Base-by-base conservation (phyloP, 192 early-diverging fungal genomes). In the Umbelopsis sp. region DNA sequence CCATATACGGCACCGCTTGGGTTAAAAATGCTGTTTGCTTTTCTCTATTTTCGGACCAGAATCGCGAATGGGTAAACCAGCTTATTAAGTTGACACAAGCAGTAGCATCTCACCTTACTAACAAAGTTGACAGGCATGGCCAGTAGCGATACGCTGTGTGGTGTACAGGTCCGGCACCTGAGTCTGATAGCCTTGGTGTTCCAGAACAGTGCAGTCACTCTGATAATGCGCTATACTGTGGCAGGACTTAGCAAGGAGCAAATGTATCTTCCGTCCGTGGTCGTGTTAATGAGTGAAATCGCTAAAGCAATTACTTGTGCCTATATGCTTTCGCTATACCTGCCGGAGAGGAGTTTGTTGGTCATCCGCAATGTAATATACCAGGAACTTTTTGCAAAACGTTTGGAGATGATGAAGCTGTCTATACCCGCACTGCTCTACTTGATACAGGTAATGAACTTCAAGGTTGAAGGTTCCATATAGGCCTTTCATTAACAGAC, bases 141-240 rank as follows among this genome's bases (percentile, higher is more conserved):
- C 55, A 16, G 55, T 61, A 18, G 27, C 25, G 55, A 61, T 5
- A 3, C 55, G 7, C 25, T 16, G 30, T 35, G 2, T 67, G 66
- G 52, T 27, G 15, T 94, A 23, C 92, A 90, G 25, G 84, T 94
- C 45, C 94, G 93, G 77, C 93, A 92, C 75, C 70, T 95, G n/a
- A 92, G 91, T 20, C 85, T 98, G 8, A 64, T 93, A 22, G 90
- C 90, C 4, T 86, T 98, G 4, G 90, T 93, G 1, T 84, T 98
- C 50, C 96, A 98, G 71, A 95, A 96, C 80, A 90, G 91, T 68
- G 77, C 85, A 12, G 78, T 93, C 45, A 93, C 95, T 23, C 84
- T 98, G 61, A 83, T 95, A n/a, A 94, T 98, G 93, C 88, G 91
- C 22, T 96, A 96, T 75, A 93, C 94, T 6, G 84, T 91, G 18